Base-by-base conservation (phyloP, 129 eudicot species). In the Erigeron canadensis region DNA sequence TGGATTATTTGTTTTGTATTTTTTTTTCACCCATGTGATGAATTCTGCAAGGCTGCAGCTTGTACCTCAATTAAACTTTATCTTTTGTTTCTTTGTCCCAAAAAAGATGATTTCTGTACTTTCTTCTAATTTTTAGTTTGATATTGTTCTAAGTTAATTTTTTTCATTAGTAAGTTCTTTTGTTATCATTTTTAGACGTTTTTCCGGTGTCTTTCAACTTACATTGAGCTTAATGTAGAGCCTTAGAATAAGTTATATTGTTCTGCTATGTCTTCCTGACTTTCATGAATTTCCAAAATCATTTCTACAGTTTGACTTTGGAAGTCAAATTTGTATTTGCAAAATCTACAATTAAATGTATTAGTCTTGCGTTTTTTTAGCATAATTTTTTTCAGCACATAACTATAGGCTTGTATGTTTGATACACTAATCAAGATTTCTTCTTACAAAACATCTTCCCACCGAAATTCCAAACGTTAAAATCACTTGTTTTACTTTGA, bases 41-140 rank as follows among this genome's bases (percentile, higher is more conserved):
- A 66, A 57, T 71, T 77, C 56, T 77, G 76, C 71, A 69, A 73
- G 74, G 74, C 82, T 79, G 79, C 83, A 40, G 57, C 43, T 66
- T 72, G 79, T 59, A 66, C 74, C 59, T 53, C 57, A 22, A 8
- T 53, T 38, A 34, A 18, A 48, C 73, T 23, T 74, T 67, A 65
- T 65, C 55, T 48, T 74, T 79, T 72, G 79, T 59, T 72, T 72
- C 17, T 48, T 65, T 79, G 48, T 22, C 51, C 69, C 60, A 13
- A 16, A 71, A 70, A 78, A 55, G 61, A 78, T 55, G 12, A 55
- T 63, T 78, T 54, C 34, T 77, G 72, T 40, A 58, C 13, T 42
- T 22, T 63, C 65, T 62, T 77, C 22, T 69, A 19, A 10, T 38
- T 77, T 50, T 58, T 28, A 10, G 18, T 45, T 8, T 5, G 2